Base-by-base conservation (phyloP, 306 rosid genomes). In the Vigna nakashimae region DNA sequence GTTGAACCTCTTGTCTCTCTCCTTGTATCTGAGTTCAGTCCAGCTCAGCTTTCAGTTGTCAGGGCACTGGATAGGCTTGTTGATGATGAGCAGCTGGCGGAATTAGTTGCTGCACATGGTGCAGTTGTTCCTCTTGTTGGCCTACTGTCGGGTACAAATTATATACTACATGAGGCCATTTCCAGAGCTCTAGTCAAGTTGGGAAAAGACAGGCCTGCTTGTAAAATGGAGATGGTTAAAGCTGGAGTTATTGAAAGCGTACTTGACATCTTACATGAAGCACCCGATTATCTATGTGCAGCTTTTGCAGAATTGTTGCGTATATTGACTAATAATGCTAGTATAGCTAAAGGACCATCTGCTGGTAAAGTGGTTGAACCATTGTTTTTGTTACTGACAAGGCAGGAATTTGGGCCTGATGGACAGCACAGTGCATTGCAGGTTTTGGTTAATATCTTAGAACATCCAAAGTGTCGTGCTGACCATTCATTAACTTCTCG, bases 211-310 rank as follows among this genome's bases (percentile, higher is more conserved):
- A 87, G 98, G 80, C 99, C 98, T 82, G 94, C 92, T 72, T 92
- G 99, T 82, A 96, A 96, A 84, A 78, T 90, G 92, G 99, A 96
- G 87, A 96, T 96, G 98, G 98, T 96, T 72, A 96, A 96, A 89
- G 93, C 98, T 80, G 94, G 97, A 68, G 97, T 91, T 55, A 90
- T 91, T 80, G 99, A 93, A 80, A 96, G 98, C 76, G 43, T 89
- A 78, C 97, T 96, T 38, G 87, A 91, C 77, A 85, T 92, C 79
- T 89, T 96, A 72, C 86, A 85, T 17, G 98, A 91, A 66, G 97
- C 99, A 65, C 99, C 99, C 34, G 99, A 93, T 89, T 92, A 82
- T 84, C 93, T 92, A 38, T 89, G 93, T 80, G 91, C 97, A 7
- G 93, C 93, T 56, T 90, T 91, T 85, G 85, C 99, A 9, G 99